Conservation (phyloP, 176 grass and related monocot genomes). For the Oryza meridionalis region DNA sequence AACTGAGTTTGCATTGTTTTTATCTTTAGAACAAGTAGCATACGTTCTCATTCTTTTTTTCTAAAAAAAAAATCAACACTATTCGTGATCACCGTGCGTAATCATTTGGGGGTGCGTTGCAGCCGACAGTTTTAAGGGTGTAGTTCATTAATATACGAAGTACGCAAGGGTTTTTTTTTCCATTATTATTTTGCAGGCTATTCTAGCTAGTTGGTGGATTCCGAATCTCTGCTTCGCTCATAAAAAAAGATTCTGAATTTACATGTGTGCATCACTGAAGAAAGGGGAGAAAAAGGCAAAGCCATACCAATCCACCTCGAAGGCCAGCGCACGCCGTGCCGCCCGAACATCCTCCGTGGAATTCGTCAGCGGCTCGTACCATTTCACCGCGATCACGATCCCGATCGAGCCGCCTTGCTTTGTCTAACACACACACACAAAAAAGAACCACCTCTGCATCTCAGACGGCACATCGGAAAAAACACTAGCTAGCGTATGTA, state of each 20-base stretch:
- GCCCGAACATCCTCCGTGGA: constrained; percentile 52
- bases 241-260: not conserved
- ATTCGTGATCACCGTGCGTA: not conserved
- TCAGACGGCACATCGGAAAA: not conserved
- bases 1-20: no score
- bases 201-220: not conserved
- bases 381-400: constrained; percentile 41
- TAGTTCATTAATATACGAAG: not conserved
- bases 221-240: no score
- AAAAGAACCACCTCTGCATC: not conserved
- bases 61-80: not conserved
- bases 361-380: constrained; percentile 57
- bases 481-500: no score
- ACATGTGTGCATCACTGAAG: not conserved
- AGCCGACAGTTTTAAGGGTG: not conserved
- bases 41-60: no score
- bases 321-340: constrained; percentile 37
- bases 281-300: not conserved
- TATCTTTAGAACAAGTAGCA: no score
- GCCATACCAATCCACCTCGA: constrained; percentile 40
- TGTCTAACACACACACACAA: constrained; percentile 15
- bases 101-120: not conserved
- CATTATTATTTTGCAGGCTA: not conserved
- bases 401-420: constrained; percentile 67
- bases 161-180: not conserved